Evolutionary conservation across 768 basidiomycete genomes (phyloP), one percentile per base, ranked within the genome.

Genomic region (Paxillus ammoniavirescens): DNA sequence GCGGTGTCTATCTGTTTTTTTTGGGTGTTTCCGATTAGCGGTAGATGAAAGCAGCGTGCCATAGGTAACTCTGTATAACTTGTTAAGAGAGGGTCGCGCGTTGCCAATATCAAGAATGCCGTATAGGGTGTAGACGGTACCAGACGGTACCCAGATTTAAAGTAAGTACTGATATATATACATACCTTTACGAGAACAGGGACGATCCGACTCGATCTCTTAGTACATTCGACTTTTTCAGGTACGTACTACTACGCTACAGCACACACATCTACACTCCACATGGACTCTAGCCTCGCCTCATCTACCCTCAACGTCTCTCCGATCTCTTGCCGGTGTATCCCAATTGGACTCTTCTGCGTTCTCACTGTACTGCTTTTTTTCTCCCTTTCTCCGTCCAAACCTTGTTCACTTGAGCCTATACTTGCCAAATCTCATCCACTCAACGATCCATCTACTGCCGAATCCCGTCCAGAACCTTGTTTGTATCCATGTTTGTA

Each of bases 151-250:
- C 41, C 65, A 65, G 65, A 70, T 70, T 66, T 65, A 58, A 51
- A 55, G 55, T 63, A 44, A 55, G 55, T 63, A 44, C 65, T 70
- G 66, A 65, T 70, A 65, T 71, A 69, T 70, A 55, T 42, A 21
- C 21, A 21, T 26, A 26, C 37, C 17, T 30, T 70, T 70, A 70
- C 68, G 68, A 51, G 64, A 70, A 61, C 61, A 70, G 70, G 70
- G 68, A 65, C 70, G 68, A 70, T 70, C 70, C 62, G 56, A 66
- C 68, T 70, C 66, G 68, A 72, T 68, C 68, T 67, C 57, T 21
- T 61, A 70, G 65, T 13, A 14, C 35, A 66, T 61, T 58, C 65
- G 68, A 59, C 65, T 64, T 64, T 64, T 68, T 26, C 26, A 69
- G 70, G 68, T 67, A 66, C 70, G 21, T 63, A 21, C 26, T 26